phyloP scores from a whole-genome alignment of 805 yeast species.

The Myxozyma lipomycoides region DNA sequence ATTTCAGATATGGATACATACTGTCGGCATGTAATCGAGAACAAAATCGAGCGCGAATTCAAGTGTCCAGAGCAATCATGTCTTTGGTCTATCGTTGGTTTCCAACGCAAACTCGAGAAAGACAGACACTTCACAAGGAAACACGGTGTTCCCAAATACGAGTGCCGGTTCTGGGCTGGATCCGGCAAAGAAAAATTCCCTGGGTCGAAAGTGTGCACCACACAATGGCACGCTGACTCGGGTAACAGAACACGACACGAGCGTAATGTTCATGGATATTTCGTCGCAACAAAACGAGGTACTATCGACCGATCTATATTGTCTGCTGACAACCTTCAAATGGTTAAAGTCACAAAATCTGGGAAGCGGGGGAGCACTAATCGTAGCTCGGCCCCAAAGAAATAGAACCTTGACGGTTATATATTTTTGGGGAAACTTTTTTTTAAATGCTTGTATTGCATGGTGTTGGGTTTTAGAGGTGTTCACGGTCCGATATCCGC shows the following conservation, averaged over 20 bases:
- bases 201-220: slow-evolving; percentile 31
- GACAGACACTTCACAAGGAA: slow-evolving; percentile 32
- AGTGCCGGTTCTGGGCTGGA: slow-evolving; percentile 33
- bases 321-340: neutral
- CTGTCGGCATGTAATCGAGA: slow-evolving; percentile 18
- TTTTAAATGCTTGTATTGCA: too few species aligned
- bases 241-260: slow-evolving; percentile 33
- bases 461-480: neutral
- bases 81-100: slow-evolving; percentile 33
- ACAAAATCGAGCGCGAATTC: slow-evolving; percentile 28
- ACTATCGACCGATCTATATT: neutral
- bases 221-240: slow-evolving; percentile 34
- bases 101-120: slow-evolving; percentile 33
- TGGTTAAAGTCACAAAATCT: neutral
- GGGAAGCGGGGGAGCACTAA: too few species aligned
- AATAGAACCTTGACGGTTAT: too few species aligned
- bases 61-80: slow-evolving; percentile 31
- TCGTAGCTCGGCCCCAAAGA: neutral
- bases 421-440: too few species aligned
- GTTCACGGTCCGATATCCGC: too few species aligned
- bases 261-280: slow-evolving; percentile 31
- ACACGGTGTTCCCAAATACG: slow-evolving; percentile 33
- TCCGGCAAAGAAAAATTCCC: slow-evolving; percentile 30
- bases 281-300: slow-evolving; percentile 17
- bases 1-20: slow-evolving; percentile 11